phyloP scores from a whole-genome alignment of 2,329 filamentous ascomycete genomes.

The Hymenoscyphus linearis region DNA sequence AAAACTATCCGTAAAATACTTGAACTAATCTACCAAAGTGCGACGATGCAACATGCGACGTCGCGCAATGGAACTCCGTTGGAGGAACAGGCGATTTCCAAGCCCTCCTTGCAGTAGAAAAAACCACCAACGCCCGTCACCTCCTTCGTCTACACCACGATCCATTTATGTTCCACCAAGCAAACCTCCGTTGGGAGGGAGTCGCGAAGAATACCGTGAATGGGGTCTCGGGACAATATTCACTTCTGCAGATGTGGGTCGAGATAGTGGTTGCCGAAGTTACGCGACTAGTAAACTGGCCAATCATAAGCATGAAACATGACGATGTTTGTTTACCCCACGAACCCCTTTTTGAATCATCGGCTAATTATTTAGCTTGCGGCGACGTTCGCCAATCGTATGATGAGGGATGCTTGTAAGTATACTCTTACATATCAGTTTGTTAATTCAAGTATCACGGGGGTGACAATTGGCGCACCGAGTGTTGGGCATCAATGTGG shows the following conservation, averaged over 20 bases:
- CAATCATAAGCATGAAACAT: constrained; percentile 48
- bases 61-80: constrained; percentile 53
- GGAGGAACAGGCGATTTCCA: constrained; percentile 50
- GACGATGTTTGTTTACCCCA: constrained; percentile 19
- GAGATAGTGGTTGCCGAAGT: constrained; percentile 24
- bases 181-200: constrained; percentile 44
- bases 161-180: constrained; percentile 47
- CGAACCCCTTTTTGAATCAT: neutral
- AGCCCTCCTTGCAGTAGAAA: constrained; percentile 46
- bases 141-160: constrained; percentile 43
- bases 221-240: constrained; percentile 5
- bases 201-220: constrained; percentile 17
- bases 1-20: neutral
- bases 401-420: constrained; percentile 10
- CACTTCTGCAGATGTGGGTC: constrained; percentile 24
- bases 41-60: constrained; percentile 39
- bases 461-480: constrained; percentile 38
- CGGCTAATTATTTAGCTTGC: neutral
- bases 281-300: constrained; percentile 39
- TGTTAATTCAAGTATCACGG: constrained; percentile 3
- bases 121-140: constrained; percentile 47
- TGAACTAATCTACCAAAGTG: constrained; percentile 31
- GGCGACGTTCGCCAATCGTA: constrained; percentile 45
- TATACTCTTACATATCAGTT: constrained; percentile 12
- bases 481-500: constrained; percentile 8